Conservation (phyloP, 768 basidiomycete genomes). For the Termitomyces sp. region DNA sequence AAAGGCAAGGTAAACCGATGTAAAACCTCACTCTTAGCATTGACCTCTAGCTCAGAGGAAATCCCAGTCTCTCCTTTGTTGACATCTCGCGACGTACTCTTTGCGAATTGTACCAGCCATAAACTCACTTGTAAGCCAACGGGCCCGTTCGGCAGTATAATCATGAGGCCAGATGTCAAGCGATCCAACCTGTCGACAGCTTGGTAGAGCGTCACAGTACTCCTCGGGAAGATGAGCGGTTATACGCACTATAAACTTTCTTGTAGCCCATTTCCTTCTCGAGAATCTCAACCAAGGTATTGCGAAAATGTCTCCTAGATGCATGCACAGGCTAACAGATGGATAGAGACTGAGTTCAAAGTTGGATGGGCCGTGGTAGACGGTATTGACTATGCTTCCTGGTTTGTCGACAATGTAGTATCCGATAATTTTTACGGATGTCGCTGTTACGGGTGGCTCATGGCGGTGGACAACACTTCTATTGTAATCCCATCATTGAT, state of each 20-base stretch:
- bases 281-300: too few relatives aligned
- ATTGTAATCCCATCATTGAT: neutral
- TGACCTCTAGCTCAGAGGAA: slow-evolving; percentile 70
- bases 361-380: slow-evolving; percentile 3
- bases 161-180: too few relatives aligned
- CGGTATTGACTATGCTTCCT: slow-evolving; percentile 80
- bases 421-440: slow-evolving; percentile 74
- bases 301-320: slow-evolving; percentile 83
- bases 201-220: too few relatives aligned
- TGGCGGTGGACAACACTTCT: slow-evolving; percentile 96
- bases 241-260: slow-evolving; percentile 73
- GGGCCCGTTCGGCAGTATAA: too few relatives aligned
- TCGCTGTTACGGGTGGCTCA: slow-evolving; percentile 90
- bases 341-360: slow-evolving; percentile 4
- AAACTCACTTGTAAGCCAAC: too few relatives aligned
- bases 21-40: slow-evolving; percentile 42
- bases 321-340: slow-evolving; percentile 78
- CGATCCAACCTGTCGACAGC: too few relatives aligned
- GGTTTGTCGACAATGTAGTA: slow-evolving; percentile 94
- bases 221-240: neutral
- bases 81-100: too few relatives aligned
- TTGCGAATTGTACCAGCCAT: too few relatives aligned
- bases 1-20: neutral
- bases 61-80: slow-evolving; percentile 43
- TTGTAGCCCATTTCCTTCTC: slow-evolving; percentile 79